A percentile compares a stretch with the other conserved stretches of the same genome.
Evolutionary conservation across 1,139 yeast species (phyloP).

Genomic region (Candida sanyaensis): DNA sequence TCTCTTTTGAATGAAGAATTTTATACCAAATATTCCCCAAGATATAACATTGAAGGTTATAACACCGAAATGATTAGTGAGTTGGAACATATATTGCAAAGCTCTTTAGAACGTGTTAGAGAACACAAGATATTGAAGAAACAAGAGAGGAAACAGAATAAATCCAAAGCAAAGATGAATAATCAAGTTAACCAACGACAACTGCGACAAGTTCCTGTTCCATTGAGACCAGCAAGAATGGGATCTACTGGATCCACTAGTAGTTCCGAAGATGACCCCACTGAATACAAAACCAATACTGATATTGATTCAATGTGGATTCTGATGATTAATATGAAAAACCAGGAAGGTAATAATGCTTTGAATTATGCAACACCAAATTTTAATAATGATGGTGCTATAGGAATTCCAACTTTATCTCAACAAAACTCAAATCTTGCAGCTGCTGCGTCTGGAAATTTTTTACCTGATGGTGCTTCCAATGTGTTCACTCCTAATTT

Average conservation of each 20-base stretch:
- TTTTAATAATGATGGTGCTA: conserved; percentile 1
- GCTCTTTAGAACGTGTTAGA: conserved; percentile 16
- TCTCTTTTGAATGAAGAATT: conserved; percentile 23
- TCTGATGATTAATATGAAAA: conserved; percentile 28
- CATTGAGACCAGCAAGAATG: not conserved
- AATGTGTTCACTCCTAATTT: not conserved
- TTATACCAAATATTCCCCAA: conserved; percentile 18
- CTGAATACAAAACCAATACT: conserved; percentile 19
- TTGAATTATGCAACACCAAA: conserved; percentile 1
- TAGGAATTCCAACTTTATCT: not conserved
- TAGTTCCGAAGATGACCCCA: conserved; percentile 11
- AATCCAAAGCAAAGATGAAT: not conserved
- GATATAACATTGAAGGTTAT: conserved; percentile 12
- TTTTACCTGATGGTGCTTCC: not conserved
- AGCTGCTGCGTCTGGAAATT: not conserved
- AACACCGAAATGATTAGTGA: conserved; percentile 22
- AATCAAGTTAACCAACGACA: not conserved
- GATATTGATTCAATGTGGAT: conserved; percentile 31
- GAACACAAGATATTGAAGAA: conserved; percentile 6
- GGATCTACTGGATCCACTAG: conserved; percentile 8
- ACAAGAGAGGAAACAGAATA: not conserved
- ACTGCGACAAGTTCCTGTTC: not conserved
- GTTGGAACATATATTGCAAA: conserved; percentile 20
- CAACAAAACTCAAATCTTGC: not conserved
- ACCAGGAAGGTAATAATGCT: conserved; percentile 12